Percentiles rank a stretch among this genome's conserved stretches.
phyloP scores from a whole-genome alignment of 1,284 basidiomycete species.

The Anthracocystis panici-leucophaei region DNA sequence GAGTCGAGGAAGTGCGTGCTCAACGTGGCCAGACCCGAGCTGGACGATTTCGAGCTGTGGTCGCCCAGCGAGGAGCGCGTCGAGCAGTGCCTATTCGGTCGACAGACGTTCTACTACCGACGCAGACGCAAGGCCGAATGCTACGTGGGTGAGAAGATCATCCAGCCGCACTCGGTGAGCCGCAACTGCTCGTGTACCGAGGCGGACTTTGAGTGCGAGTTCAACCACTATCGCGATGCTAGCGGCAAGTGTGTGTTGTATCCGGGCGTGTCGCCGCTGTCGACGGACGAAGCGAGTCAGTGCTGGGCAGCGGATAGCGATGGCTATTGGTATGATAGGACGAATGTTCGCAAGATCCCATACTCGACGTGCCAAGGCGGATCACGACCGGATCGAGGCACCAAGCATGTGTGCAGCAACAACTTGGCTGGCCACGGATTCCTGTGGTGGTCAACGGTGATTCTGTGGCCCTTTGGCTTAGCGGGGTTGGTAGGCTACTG shows the following conservation, averaged over 20 bases:
- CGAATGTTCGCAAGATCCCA: constrained; percentile 64
- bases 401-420: constrained; percentile 55
- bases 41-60: constrained; percentile 68
- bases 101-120: constrained; percentile 66
- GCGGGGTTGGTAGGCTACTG: constrained; percentile 58
- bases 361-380: constrained; percentile 64
- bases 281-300: constrained; percentile 50
- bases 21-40: constrained; percentile 47
- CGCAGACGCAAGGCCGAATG: constrained; percentile 65
- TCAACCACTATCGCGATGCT: constrained; percentile 65
- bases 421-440: constrained; percentile 54
- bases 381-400: constrained; percentile 59
- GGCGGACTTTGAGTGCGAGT: constrained; percentile 69
- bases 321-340: constrained; percentile 68
- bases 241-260: constrained; percentile 60
- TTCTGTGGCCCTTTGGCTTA: constrained; percentile 52
- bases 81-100: constrained; percentile 67
- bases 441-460: constrained; percentile 64
- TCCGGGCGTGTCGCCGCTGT: constrained; percentile 44
- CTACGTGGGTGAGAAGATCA: constrained; percentile 62
- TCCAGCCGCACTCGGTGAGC: constrained; percentile 53
- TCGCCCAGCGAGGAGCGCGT: constrained; percentile 64
- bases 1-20: constrained; percentile 59
- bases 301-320: constrained; percentile 55
- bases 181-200: constrained; percentile 62